phyloP scores from a whole-genome alignment of 176 grass and related monocot genomes.

The Musa beccarii region DNA sequence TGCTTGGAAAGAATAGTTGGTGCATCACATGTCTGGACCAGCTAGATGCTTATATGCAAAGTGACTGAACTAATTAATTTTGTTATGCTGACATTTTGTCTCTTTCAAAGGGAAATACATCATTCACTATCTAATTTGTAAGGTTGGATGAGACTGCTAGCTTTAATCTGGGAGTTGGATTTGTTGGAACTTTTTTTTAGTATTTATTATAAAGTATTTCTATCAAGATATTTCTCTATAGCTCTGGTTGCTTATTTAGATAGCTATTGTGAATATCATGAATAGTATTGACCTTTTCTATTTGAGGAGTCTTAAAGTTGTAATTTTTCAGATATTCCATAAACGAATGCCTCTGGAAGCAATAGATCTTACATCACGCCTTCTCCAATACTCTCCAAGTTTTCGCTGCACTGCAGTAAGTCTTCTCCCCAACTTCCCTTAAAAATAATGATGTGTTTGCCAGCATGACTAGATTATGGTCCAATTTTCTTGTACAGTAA shows the following conservation, averaged over 20 bases:
- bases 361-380: no score
- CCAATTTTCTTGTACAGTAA: not conserved
- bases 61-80: not conserved
- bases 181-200: not conserved
- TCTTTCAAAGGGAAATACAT: not conserved
- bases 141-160: not conserved
- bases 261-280: not conserved
- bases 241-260: not conserved
- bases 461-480: not conserved
- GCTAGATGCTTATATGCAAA: not conserved
- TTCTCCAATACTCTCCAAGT: no score
- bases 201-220: not conserved
- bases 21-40: not conserved
- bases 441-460: not conserved
- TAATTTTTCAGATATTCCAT: not conserved
- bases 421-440: not conserved
- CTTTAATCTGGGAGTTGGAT: not conserved
- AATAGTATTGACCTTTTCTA: not conserved
- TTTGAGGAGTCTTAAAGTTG: not conserved
- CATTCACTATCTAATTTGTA: not conserved
- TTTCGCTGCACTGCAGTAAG: not conserved
- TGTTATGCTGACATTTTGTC: not conserved
- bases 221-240: not conserved
- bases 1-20: not conserved
- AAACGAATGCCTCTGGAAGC: no score